Evolutionary conservation across 2,329 filamentous ascomycete species (phyloP).

Genomic region (Aspergillus novoparasiticus): DNA sequence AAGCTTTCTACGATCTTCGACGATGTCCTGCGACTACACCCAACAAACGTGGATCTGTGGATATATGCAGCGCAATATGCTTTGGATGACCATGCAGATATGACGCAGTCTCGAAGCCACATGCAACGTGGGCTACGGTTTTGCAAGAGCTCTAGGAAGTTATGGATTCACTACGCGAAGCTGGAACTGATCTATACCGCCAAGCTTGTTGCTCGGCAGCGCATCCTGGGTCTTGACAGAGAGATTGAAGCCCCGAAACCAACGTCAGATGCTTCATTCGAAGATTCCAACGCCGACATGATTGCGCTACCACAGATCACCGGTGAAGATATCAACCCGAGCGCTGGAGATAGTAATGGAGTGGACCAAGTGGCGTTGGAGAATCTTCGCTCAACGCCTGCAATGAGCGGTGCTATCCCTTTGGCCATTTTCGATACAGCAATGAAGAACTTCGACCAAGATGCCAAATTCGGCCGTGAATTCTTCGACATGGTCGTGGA

Average conservation of each 20-base stretch:
- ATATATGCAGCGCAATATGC: slow-evolving; percentile 76
- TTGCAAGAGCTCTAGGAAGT: slow-evolving; percentile 69
- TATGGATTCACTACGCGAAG: slow-evolving; percentile 90
- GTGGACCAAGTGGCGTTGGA: slow-evolving; percentile 61
- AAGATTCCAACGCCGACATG: slow-evolving; percentile 57
- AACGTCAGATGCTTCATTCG: slow-evolving; percentile 36
- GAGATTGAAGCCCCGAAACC: slow-evolving; percentile 41
- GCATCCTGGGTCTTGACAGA: slow-evolving; percentile 64
- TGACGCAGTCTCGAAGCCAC: slow-evolving; percentile 80
- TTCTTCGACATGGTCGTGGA: slow-evolving; percentile 80
- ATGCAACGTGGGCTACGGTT: slow-evolving; percentile 90
- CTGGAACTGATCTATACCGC: slow-evolving; percentile 91
- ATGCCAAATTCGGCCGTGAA: slow-evolving; percentile 64
- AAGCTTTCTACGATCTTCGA: slow-evolving; percentile 63
- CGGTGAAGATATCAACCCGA: slow-evolving; percentile 63
- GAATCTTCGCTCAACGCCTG: slow-evolving; percentile 71
- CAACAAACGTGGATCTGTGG: slow-evolving; percentile 82
- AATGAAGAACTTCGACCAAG: slow-evolving; percentile 73
- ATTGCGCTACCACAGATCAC: slow-evolving; percentile 62
- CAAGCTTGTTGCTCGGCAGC: slow-evolving; percentile 74
- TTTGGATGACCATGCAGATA: slow-evolving; percentile 79
- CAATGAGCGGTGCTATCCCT: slow-evolving; percentile 89
- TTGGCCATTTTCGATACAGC: slow-evolving; percentile 88
- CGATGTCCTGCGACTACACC: slow-evolving; percentile 79
- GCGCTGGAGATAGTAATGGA: slow-evolving; percentile 54